phyloP scores from a whole-genome alignment of 805 yeast species.

The Zygoascus flipseniorum region DNA sequence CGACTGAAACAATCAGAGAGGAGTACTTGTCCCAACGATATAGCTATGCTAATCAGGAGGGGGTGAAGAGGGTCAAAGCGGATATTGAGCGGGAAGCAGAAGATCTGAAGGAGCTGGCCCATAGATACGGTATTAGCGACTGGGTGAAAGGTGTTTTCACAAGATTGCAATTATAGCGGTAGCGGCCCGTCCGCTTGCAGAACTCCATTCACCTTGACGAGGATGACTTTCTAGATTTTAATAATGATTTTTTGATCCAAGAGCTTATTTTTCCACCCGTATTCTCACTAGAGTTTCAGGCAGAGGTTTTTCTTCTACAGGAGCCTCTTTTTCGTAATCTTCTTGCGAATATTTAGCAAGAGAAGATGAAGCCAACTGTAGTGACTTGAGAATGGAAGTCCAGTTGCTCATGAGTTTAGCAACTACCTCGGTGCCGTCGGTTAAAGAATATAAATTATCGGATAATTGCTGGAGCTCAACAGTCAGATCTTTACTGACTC shows the following conservation, averaged over 20 bases:
- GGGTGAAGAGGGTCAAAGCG: conserved; percentile 8
- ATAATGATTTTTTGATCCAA: conserved; percentile 4
- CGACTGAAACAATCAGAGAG: background rate
- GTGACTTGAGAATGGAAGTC: conserved; percentile 52
- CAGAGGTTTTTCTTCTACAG: conserved; percentile 12
- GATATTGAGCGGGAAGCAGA: background rate
- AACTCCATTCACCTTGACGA: conserved; percentile 5
- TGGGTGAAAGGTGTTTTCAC: conserved; percentile 5
- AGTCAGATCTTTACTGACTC: conserved; percentile 39
- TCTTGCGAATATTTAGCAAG: conserved; percentile 37
- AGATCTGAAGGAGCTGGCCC: background rate
- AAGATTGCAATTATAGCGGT: background rate
- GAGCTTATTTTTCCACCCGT: conserved; percentile 21
- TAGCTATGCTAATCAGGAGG: background rate
- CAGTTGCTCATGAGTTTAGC: conserved; percentile 54
- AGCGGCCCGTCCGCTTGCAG: too few relatives aligned
- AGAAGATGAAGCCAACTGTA: conserved; percentile 45
- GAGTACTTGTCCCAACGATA: conserved; percentile 1
- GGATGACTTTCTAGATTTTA: conserved; percentile 2
- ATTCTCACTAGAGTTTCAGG: conserved; percentile 26
- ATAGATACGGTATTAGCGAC: background rate
- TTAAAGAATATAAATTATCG: conserved; percentile 39
- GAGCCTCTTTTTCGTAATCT: conserved; percentile 32
- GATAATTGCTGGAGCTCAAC: conserved; percentile 41
- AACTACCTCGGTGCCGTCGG: conserved; percentile 53